Conservation (phyloP, 2,329 filamentous ascomycete genomes). For the Colletotrichum tofieldiae region DNA sequence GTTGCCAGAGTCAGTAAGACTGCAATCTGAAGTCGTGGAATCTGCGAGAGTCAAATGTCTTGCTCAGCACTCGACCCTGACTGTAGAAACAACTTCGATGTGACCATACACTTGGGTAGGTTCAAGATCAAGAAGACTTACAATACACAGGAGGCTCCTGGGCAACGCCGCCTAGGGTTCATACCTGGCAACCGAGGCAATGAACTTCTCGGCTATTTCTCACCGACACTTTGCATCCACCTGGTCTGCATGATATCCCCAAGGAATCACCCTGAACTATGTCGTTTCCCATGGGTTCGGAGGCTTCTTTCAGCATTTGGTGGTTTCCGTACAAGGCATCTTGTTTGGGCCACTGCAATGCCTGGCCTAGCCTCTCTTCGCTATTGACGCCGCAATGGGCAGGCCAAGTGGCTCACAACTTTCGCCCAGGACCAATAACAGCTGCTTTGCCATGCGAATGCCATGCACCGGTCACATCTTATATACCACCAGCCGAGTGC, state of each 20-base stretch:
- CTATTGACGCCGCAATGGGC: not conserved
- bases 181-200: not conserved
- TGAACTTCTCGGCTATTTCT: conserved; percentile 15
- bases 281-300: too few species aligned
- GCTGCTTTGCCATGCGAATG: conserved; percentile 3
- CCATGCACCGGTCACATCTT: conserved; percentile 18
- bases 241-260: conserved; percentile 4
- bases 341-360: not conserved
- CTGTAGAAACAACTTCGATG: not conserved
- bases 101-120: not conserved
- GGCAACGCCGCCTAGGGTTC: not conserved
- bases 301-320: not conserved
- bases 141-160: not conserved
- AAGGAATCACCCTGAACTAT: conserved; percentile 9
- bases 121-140: not conserved
- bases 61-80: not conserved
- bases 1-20: too few species aligned
- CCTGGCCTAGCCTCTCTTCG: not conserved
- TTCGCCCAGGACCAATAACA: not conserved
- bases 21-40: too few species aligned
- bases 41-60: not conserved
- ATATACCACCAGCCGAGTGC: conserved; percentile 16
- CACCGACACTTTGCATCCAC: conserved; percentile 36
- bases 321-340: not conserved
- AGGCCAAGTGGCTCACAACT: not conserved